Evolutionary conservation across 805 yeast genomes (phyloP), one percentile per base, ranked within the genome.

Genomic region (Grigorovia yakushimaensis): DNA sequence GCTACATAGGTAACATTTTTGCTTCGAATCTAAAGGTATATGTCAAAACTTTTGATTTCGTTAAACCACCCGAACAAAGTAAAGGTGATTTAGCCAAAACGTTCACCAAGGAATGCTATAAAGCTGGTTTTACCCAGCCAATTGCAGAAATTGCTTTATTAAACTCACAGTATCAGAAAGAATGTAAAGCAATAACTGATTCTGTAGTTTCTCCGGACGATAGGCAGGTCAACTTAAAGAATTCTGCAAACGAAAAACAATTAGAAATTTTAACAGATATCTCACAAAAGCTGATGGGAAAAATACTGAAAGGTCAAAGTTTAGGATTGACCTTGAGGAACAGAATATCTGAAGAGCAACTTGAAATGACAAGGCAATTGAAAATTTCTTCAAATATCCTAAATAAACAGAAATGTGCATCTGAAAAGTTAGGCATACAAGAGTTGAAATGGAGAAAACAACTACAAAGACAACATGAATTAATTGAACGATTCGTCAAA

Each of bases 361-460:
- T 54, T 11, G 80, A 74, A 50, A 57, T 74, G 17, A 59, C 64
- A 3, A 62, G 65, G 18, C 81, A 77, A 51, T 51, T 74, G 19
- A 49, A 54, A 23, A 49, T 54, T 15, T 45, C 68, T 0, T 48
- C 53, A 30, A 60, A 62, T 8, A 45, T 68, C 2, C 19, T 52
- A 4, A 44, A 48, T 23, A 60, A 51, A 19, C 53, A 55, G 11
- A 43, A 45, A 4, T 27, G 42, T 5, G 19, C 60, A 20, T 47
- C 52, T 17, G 51, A 53, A 3, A 50, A 52, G 17, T 43, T 52
- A 23, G 50, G 49, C 1, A 42, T 39, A 8, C 56, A 59, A 41
- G 36, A 58, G 2, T 18, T 41, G 2, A 47, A 48, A 24, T 52
- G 59, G 47, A 51, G 54, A 15, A 46, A 48, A 1, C 51, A 59